Conservation (phyloP, 768 basidiomycete genomes). For the Tylopilus rubrobrunneus region DNA sequence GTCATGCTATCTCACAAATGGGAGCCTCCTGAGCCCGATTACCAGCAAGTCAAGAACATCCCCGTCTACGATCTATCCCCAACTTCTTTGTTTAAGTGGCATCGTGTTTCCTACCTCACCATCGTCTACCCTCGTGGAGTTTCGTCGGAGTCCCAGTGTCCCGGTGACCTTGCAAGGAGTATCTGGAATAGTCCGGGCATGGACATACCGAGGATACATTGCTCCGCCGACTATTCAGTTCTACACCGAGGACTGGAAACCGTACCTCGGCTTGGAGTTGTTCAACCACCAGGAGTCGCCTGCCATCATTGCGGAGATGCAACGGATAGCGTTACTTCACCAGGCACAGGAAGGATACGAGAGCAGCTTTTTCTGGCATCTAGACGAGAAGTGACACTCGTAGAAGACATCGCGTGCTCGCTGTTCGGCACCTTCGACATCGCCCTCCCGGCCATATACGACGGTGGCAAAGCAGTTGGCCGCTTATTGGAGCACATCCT, state of each 20-base stretch:
- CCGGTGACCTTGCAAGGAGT: not conserved
- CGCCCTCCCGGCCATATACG: too few species aligned
- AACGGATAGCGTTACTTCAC: not conserved
- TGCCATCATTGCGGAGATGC: slow-evolving; percentile 2
- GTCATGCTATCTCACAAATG: not conserved
- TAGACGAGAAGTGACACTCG: too few species aligned
- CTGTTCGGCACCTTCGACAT: too few species aligned
- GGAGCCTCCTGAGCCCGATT: not conserved
- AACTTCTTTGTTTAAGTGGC: not conserved
- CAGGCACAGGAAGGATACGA: too few species aligned
- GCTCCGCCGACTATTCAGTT: slow-evolving; percentile 9
- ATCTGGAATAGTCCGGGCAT: slow-evolving; percentile 17
- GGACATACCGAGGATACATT: slow-evolving; percentile 4
- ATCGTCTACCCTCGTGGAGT: not conserved
- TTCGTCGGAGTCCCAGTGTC: not conserved
- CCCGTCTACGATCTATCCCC: not conserved
- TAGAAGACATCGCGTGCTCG: too few species aligned
- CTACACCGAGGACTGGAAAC: slow-evolving; percentile 10
- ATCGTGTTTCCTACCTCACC: not conserved
- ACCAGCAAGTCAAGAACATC: not conserved
- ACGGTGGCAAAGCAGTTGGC: too few species aligned
- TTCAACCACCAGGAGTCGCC: slow-evolving; percentile 6
- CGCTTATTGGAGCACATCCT: not conserved
- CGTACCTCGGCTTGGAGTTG: not conserved
- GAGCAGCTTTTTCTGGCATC: too few species aligned